Percentiles rank a stretch among this genome's conserved stretches.
Conservation (phyloP, 345 rosid genomes). For the Salix viminalis region DNA sequence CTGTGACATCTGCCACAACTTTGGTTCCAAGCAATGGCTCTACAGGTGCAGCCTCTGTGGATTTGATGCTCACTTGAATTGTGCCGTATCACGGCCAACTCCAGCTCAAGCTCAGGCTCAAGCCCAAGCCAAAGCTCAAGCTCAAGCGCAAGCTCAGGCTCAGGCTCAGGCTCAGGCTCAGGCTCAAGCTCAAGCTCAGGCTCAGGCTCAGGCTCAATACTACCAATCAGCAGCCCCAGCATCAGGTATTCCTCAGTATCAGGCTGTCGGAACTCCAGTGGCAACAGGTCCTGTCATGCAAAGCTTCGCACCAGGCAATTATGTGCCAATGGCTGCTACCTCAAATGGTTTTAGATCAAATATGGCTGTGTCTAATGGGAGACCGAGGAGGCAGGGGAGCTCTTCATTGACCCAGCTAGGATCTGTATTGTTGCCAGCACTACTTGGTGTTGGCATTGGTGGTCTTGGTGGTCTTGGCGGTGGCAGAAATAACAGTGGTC, state of each 20-base stretch:
- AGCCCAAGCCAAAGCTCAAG: conserved; percentile 1
- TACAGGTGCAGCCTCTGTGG: conserved; percentile 39
- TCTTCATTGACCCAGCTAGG: not conserved
- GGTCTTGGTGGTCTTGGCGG: not conserved
- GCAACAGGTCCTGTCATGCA: not conserved
- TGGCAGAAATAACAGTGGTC: not conserved
- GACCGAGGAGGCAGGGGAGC: not conserved
- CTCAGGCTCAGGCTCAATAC: conserved; percentile 4
- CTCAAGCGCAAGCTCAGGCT: no score
- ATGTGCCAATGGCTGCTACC: not conserved
- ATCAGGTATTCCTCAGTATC: not conserved
- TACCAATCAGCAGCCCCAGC: not conserved
- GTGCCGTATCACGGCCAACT: conserved; percentile 22
- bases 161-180: conserved; percentile 1
- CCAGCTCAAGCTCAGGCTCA: not conserved
- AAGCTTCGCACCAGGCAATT: not conserved
- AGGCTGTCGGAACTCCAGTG: not conserved
- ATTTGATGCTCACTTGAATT: conserved; percentile 44
- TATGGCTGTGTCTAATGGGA: not conserved
- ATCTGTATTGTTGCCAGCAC: not conserved
- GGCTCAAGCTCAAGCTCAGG: conserved; percentile 3
- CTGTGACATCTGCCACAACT: conserved; percentile 31
- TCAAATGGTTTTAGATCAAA: not conserved
- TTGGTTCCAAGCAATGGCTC: conserved; percentile 40
- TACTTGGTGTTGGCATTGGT: not conserved